Evolutionary conservation across 345 rosid genomes (phyloP).

Genomic region (Microcos paniculata): DNA sequence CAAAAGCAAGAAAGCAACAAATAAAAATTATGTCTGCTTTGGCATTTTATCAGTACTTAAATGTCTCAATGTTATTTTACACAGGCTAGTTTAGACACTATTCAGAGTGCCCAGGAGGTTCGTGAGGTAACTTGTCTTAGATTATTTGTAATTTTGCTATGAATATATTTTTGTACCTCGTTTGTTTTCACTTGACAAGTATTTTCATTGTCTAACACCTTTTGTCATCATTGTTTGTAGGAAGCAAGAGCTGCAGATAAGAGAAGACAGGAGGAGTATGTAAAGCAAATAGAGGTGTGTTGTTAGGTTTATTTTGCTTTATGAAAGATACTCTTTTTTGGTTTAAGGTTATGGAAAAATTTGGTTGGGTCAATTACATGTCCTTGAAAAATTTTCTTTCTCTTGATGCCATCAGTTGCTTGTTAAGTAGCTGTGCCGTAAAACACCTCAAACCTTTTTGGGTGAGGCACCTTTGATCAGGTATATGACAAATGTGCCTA

Average conservation of each 20-base stretch:
- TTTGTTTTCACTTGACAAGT: not conserved
- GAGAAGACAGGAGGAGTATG: slow-evolving; percentile 76
- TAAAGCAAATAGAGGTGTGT: slow-evolving; percentile 71
- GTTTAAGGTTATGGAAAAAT: not conserved
- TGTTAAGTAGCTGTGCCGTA: not conserved
- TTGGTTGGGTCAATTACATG: not conserved
- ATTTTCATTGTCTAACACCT: not conserved
- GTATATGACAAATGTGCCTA: not conserved
- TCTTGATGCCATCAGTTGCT: not conserved
- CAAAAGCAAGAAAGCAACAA: not conserved
- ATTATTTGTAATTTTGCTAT: not conserved
- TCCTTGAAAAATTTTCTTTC: not conserved
- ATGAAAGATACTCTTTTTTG: not conserved
- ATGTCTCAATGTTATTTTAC: slow-evolving; percentile 22
- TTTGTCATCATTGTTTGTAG: slow-evolving; percentile 29
- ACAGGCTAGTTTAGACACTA: slow-evolving; percentile 88
- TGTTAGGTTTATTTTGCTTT: not conserved
- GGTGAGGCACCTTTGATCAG: not conserved
- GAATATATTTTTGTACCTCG: not conserved
- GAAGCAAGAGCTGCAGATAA: slow-evolving; percentile 80
- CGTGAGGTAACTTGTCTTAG: slow-evolving; percentile 66
- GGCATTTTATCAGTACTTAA: no score
- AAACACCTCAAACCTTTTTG: not conserved
- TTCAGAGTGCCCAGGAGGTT: slow-evolving; percentile 84
- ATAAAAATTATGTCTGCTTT: not conserved